These are phyloP conservation scores for Candolleomyces eurysporus DNA, from an alignment of 768 basidiomycete species.

Conservation along the genomic window DNA sequence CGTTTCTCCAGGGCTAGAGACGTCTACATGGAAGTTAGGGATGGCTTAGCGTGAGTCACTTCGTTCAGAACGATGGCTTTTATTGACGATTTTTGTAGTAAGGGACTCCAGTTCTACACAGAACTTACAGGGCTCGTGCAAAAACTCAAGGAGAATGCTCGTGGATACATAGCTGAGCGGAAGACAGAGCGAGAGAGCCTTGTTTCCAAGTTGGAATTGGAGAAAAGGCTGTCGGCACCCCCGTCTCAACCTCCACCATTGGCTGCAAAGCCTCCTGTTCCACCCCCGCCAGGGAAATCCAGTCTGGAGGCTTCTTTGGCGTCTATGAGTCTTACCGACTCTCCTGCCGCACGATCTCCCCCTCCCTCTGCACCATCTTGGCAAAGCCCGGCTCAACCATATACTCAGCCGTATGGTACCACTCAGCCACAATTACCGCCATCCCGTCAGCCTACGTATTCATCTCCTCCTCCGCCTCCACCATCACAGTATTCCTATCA, in stretches of 20 bases:
- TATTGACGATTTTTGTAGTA: slow-evolving; percentile 42
- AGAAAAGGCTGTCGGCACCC: slow-evolving; percentile 55
- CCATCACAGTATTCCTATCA: slow-evolving; percentile 15
- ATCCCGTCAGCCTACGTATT: slow-evolving; percentile 3
- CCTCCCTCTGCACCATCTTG: slow-evolving; percentile 20
- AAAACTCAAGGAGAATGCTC: slow-evolving; percentile 57
- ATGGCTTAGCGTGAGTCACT: slow-evolving; percentile 72
- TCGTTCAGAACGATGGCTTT: not conserved
- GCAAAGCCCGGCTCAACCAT: not conserved
- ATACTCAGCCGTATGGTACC: not conserved
- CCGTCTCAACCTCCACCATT: slow-evolving; percentile 47
- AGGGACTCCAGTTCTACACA: slow-evolving; percentile 86
- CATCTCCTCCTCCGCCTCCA: slow-evolving; percentile 14
- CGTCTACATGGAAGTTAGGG: slow-evolving; percentile 82
- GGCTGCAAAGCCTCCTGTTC: slow-evolving; percentile 47
- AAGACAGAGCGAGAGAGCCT: slow-evolving; percentile 69
- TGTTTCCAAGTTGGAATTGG: slow-evolving; percentile 66
- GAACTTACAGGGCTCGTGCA: slow-evolving; percentile 68
- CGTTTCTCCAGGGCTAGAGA: slow-evolving; percentile 77
- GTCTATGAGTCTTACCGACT: slow-evolving; percentile 46
- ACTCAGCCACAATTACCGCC: not conserved
- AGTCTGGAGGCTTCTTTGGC: slow-evolving; percentile 52
- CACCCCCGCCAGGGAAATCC: slow-evolving; percentile 43
- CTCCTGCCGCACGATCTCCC: slow-evolving; percentile 23
- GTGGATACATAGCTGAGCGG: slow-evolving; percentile 61